These are phyloP conservation scores for Achlya hypogyna DNA, from an alignment of 352 stramenopile species.

Conservation along the genomic window DNA sequence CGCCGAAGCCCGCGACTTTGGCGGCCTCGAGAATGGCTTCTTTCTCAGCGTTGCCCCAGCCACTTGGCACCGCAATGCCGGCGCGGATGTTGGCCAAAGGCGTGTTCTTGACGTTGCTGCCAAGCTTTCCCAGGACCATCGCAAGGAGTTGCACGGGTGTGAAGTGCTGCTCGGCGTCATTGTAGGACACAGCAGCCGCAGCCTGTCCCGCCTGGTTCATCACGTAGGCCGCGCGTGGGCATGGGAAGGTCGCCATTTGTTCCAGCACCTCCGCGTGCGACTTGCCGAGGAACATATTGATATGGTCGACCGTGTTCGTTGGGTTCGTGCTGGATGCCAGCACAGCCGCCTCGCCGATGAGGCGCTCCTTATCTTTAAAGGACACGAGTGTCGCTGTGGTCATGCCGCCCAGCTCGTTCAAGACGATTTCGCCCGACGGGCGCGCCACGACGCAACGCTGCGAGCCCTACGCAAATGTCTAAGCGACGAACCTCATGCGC, in stretches of 20 bases:
- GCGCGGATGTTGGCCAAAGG: slow-evolving; percentile 35
- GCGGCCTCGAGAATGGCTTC: slow-evolving; percentile 36
- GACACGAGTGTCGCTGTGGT: slow-evolving; percentile 78
- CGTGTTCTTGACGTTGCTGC: slow-evolving; percentile 29
- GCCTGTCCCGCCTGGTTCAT: slow-evolving; percentile 26
- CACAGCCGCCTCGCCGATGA: slow-evolving; percentile 79
- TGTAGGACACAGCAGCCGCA: slow-evolving; percentile 57
- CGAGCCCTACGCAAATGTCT: slow-evolving; percentile 35
- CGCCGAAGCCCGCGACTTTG: slow-evolving; percentile 53
- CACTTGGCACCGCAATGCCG: slow-evolving; percentile 52
- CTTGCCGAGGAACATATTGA: slow-evolving; percentile 62
- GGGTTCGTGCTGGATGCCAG: slow-evolving; percentile 78
- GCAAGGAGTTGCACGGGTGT: slow-evolving; percentile 60
- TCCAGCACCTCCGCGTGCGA: slow-evolving; percentile 30
- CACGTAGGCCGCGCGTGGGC: slow-evolving; percentile 40
- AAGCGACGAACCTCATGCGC: slow-evolving; percentile 13
- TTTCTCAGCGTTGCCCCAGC: slow-evolving; percentile 49
- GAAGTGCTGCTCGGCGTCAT: slow-evolving; percentile 34
- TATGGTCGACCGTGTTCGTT: slow-evolving; percentile 61
- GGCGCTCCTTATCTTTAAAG: slow-evolving; percentile 80
- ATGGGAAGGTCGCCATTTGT: slow-evolving; percentile 34
- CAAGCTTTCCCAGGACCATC: slow-evolving; percentile 73
- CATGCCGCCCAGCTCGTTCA: slow-evolving; percentile 84
- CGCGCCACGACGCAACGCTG: slow-evolving; percentile 69
- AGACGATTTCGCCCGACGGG: slow-evolving; percentile 65